Conservation (phyloP, 176 grass and related monocot species). For the Avena eriantha region DNA sequence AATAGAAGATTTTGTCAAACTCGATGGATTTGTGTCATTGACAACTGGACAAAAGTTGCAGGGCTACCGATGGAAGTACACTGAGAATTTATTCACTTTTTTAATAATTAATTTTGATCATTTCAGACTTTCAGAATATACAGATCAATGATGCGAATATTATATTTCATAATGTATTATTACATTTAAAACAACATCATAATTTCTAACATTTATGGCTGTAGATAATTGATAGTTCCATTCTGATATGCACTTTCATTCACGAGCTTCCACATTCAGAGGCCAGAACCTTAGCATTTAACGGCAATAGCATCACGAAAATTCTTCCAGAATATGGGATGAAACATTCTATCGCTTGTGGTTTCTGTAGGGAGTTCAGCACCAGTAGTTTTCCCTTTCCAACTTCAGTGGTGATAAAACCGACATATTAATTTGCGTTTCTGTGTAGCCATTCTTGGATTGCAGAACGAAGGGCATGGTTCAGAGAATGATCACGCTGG, state of each 20-base stretch:
- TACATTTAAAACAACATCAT: background rate
- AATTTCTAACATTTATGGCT: background rate
- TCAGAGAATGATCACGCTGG: constrained; percentile 51
- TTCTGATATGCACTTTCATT: background rate
- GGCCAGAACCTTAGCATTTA: background rate
- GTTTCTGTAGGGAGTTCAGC: background rate
- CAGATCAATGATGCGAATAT: background rate
- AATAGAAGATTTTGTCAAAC: constrained; percentile 7
- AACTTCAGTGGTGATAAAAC: background rate
- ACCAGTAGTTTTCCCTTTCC: no score
- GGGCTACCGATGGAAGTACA: no score
- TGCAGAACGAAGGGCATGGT: constrained; percentile 61
- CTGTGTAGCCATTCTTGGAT: constrained; percentile 67
- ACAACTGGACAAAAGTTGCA: background rate
- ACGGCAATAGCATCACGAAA: background rate
- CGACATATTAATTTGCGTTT: constrained; percentile 36
- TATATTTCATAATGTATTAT: background rate
- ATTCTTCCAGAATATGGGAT: background rate
- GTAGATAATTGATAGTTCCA: background rate
- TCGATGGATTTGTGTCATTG: constrained; percentile 17
- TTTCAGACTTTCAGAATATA: background rate
- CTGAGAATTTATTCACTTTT: background rate
- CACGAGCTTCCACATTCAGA: no score
- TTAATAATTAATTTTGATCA: background rate
- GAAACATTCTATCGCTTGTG: background rate